Evolutionary conservation across 208 protist genomes (phyloP).

Genomic region (Wallacemonas sp.): DNA sequence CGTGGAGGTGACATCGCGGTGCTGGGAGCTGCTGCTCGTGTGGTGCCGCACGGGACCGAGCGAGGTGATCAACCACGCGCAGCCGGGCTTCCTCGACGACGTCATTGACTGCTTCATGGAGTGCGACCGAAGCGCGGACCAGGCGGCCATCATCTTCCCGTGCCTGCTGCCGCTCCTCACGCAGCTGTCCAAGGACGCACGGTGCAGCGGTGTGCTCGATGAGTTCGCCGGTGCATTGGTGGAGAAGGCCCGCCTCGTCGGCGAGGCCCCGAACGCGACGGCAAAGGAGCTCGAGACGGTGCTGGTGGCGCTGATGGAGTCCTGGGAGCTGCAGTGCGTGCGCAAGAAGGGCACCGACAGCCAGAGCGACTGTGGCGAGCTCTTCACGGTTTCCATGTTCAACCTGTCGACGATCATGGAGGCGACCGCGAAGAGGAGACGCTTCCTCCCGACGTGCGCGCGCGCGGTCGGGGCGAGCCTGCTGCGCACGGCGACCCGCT

Average conservation of each 20-base stretch:
- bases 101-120: constrained; percentile 80
- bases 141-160: constrained; percentile 81
- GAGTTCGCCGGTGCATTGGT: constrained; percentile 83
- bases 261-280: constrained; percentile 63
- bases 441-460: constrained; percentile 35
- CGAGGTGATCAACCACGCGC: constrained; percentile 61
- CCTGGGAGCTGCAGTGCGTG: constrained; percentile 86
- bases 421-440: constrained; percentile 33
- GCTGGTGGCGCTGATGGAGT: constrained; percentile 59
- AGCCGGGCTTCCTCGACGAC: constrained; percentile 62
- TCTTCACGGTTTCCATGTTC: constrained; percentile 68
- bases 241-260: constrained; percentile 51
- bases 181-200: constrained; percentile 69
- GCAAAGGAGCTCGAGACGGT: constrained; percentile 65
- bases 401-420: constrained; percentile 42
- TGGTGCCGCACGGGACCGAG: constrained; percentile 60
- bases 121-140: constrained; percentile 41
- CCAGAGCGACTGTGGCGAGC: constrained; percentile 53
- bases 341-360: constrained; percentile 44
- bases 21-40: constrained; percentile 82
- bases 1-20: constrained; percentile 48
- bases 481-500: constrained; percentile 44
- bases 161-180: constrained; percentile 81
- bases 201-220: constrained; percentile 59
- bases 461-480: constrained; percentile 42